phyloP scores from a whole-genome alignment of 2,329 filamentous ascomycete genomes.

The Chalaropsis ovoidea region DNA sequence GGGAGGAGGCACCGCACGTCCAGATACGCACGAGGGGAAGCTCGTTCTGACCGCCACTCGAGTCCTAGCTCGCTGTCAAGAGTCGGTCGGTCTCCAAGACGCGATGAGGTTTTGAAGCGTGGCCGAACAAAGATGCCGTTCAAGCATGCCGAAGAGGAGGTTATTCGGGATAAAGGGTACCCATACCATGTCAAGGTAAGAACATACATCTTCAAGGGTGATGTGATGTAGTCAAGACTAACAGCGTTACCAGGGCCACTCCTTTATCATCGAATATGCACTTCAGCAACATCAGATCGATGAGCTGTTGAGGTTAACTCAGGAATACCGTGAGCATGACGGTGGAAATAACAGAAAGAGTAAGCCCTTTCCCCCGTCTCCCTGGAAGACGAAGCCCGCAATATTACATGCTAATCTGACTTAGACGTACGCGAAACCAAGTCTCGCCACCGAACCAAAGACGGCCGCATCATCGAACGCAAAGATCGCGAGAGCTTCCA shows the following conservation, averaged over 20 bases:
- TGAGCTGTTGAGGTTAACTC: conserved; percentile 72
- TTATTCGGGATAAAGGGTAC: conserved; percentile 75
- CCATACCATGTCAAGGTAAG: conserved; percentile 76
- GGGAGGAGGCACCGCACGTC: conserved; percentile 26
- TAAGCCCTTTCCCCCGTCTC: neutral
- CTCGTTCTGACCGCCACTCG: conserved; percentile 3
- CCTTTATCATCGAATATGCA: conserved; percentile 71
- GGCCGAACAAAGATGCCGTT: conserved; percentile 84
- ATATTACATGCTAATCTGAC: neutral
- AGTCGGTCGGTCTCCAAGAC: conserved; percentile 42
- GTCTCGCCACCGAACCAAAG: conserved; percentile 18
- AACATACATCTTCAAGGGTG: conserved; percentile 13
- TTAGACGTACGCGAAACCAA: conserved; percentile 12
- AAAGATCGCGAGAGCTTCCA: conserved; percentile 23
- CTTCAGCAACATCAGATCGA: conserved; percentile 87
- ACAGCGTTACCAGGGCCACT: conserved; percentile 53
- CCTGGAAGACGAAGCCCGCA: neutral
- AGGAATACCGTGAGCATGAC: conserved; percentile 56
- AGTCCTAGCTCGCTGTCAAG: conserved; percentile 3
- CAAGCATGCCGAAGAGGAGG: conserved; percentile 67
- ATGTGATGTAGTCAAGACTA: conserved; percentile 15
- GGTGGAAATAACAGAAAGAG: conserved; percentile 29
- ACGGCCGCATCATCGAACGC: conserved; percentile 22
- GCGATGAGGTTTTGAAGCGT: conserved; percentile 62
- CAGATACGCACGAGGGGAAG: conserved; percentile 8